Percentiles rank a stretch among this genome's conserved stretches.
Evolutionary conservation across 108 stramenopile genomes (phyloP).

Genomic region (Chaetoceros muelleri): DNA sequence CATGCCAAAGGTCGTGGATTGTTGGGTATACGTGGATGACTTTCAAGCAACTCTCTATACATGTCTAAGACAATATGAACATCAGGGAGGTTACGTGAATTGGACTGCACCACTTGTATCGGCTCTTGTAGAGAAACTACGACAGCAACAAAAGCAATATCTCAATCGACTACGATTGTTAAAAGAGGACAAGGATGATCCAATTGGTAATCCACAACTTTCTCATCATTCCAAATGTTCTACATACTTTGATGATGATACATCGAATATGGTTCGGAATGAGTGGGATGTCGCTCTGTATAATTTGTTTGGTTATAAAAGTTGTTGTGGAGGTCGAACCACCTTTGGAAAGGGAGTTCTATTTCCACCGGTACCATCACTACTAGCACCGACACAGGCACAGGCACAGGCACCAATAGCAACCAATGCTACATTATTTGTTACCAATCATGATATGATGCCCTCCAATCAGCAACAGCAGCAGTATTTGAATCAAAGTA

Average conservation of each 20-base stretch:
- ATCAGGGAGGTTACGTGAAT: constrained; percentile 6
- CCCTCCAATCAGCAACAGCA: too few species aligned
- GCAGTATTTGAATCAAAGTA: too few species aligned
- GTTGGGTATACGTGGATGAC: constrained; percentile 6
- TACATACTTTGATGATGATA: constrained; percentile 1
- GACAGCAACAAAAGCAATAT: not conserved
- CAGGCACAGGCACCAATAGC: too few species aligned
- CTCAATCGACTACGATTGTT: not conserved
- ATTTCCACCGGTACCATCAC: too few species aligned
- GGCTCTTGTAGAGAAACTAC: not conserved
- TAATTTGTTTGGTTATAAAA: constrained; percentile 1
- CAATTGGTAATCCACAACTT: constrained; percentile 1
- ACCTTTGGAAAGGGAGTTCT: too few species aligned
- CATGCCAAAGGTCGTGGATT: too few species aligned
- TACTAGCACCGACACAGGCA: too few species aligned
- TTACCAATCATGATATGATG: too few species aligned
- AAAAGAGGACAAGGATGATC: constrained; percentile 8
- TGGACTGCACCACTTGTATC: constrained; percentile 5
- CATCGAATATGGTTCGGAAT: not conserved
- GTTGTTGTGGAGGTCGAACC: constrained; percentile 3
- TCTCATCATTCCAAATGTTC: constrained; percentile 4
- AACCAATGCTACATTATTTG: too few species aligned
- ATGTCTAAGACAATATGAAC: constrained; percentile 5
- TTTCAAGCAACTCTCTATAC: constrained; percentile 3
- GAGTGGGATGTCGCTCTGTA: not conserved